Base-by-base conservation (phyloP, 2,329 filamentous ascomycete species). In the Ophiostoma sp. region DNA sequence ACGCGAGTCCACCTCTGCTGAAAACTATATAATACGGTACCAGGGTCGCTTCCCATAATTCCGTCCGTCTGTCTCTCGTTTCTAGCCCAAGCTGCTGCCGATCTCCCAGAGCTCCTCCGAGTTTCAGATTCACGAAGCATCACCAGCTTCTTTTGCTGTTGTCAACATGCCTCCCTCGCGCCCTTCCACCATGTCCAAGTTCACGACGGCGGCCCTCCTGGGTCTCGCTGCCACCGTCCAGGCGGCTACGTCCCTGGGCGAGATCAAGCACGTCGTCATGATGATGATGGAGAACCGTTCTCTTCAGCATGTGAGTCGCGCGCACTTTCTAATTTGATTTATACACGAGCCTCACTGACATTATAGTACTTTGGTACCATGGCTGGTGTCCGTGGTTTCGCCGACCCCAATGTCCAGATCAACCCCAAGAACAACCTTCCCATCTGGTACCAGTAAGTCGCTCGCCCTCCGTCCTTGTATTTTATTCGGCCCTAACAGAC, bases 211-310 rank as follows among this genome's bases (percentile, higher is more conserved):
- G 15, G 70, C 68, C 17, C 50, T 75, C 70, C 73, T 80, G 74
- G 75, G 70, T 48, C 69, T 75, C 1, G 76, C 76, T 68, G 76
- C 76, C 55, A 57, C 61, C 19, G 77, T 77, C 36, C 76, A 74
- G 3, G 73, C 75, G 2, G 83, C 81, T 5, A 82, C 81, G 2
- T 84, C 84, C 8, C 79, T 87, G 45, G 82, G 81, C 33, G 86
- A 88, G 72, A 85, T 88, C 74, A 84, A 88, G 71, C 87, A 88
- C 82, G 86, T 88, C 48, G 82, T 88, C n/a, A 83, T 88, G 48
- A 87, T 88, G 77, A 88, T 88, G 87, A 86, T 88, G 77, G 85
- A 81, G 73, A 81, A 81, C 69, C 75, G 80, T 17, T 80, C 80
- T 1, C 78, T 81, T 63, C 79, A 80, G 72, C 80, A 81, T 42